Conservation (phyloP, 768 basidiomycete genomes). For the Leccinum subtestaceum region DNA sequence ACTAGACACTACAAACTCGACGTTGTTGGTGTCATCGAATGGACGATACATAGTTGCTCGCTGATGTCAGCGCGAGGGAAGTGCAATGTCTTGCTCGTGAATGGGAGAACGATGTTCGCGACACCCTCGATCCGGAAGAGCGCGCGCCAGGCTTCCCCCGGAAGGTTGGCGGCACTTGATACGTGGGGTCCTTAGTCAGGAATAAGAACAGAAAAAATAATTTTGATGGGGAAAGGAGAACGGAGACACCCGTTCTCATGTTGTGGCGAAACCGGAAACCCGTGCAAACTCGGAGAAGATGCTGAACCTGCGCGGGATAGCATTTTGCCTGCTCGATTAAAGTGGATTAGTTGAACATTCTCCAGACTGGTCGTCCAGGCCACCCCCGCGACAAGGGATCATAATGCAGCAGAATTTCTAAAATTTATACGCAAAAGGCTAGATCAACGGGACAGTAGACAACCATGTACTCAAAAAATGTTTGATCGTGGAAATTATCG, state of each 20-base stretch:
- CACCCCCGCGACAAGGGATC: too few relatives aligned
- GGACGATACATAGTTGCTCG: constrained; percentile 32
- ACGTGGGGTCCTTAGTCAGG: constrained; percentile 15
- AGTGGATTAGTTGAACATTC: constrained; percentile 3
- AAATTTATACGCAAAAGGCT: too few relatives aligned
- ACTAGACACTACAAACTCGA: constrained; percentile 44
- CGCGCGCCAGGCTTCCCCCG: constrained; percentile 27
- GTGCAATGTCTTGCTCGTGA: constrained; percentile 30
- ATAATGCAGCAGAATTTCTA: too few relatives aligned
- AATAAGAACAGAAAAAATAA: background rate
- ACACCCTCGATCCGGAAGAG: constrained; percentile 29
- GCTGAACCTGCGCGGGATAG: background rate
- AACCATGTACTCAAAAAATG: too few relatives aligned
- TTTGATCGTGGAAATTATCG: too few relatives aligned
- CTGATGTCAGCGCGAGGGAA: background rate
- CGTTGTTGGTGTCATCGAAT: constrained; percentile 5
- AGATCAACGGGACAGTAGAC: too few relatives aligned
- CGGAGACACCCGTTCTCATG: background rate
- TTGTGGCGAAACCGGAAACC: background rate
- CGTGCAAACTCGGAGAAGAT: background rate
- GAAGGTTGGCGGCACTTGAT: constrained; percentile 17
- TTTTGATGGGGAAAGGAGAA: constrained; percentile 7
- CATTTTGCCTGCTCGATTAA: background rate
- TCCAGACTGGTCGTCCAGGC: too few relatives aligned
- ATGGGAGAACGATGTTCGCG: constrained; percentile 42